Percentiles rank a stretch among this genome's conserved stretches.
phyloP scores from a whole-genome alignment of 1,284 basidiomycete genomes.

The Athelia sp. region DNA sequence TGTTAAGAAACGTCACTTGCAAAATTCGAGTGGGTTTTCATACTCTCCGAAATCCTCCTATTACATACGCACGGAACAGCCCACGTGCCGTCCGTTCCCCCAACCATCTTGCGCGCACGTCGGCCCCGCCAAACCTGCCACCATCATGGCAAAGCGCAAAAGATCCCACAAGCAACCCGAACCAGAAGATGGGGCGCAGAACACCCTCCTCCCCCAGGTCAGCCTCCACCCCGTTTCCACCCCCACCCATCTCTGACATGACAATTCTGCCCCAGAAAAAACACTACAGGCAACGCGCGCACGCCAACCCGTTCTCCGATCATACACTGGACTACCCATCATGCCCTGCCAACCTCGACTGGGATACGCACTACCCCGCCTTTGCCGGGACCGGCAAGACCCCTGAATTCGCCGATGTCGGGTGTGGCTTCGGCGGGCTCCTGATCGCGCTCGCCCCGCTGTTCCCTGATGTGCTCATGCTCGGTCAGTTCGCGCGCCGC shows the following conservation, averaged over 20 bases:
- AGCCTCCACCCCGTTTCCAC: background rate
- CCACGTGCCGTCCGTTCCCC: background rate
- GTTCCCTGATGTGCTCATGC: slow-evolving; percentile 90
- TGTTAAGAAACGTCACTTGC: slow-evolving; percentile 6
- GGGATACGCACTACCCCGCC: slow-evolving; percentile 82
- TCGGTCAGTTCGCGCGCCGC: slow-evolving; percentile 61
- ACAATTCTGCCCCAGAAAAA: slow-evolving; percentile 63
- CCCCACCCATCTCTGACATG: background rate
- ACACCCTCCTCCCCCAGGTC: slow-evolving; percentile 30
- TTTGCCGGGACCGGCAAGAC: slow-evolving; percentile 52
- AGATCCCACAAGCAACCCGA: slow-evolving; percentile 19
- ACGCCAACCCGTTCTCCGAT: slow-evolving; percentile 98
- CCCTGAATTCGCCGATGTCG: slow-evolving; percentile 96
- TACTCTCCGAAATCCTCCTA: too few relatives aligned
- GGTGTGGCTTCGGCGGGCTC: slow-evolving; percentile 97
- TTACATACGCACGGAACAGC: background rate
- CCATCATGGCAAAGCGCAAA: slow-evolving; percentile 46
- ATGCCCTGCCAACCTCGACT: slow-evolving; percentile 79
- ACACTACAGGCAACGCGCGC: slow-evolving; percentile 94
- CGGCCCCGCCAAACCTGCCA: background rate
- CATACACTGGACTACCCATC: slow-evolving; percentile 88
- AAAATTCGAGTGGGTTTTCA: background rate
- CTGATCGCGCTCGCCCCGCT: slow-evolving; percentile 87
- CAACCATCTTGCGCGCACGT: too few relatives aligned
- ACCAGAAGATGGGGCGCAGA: slow-evolving; percentile 1